Evolutionary conservation across 129 eudicot genomes (phyloP), one percentile per base, ranked within the genome.

Genomic region (Erigeron canadensis): DNA sequence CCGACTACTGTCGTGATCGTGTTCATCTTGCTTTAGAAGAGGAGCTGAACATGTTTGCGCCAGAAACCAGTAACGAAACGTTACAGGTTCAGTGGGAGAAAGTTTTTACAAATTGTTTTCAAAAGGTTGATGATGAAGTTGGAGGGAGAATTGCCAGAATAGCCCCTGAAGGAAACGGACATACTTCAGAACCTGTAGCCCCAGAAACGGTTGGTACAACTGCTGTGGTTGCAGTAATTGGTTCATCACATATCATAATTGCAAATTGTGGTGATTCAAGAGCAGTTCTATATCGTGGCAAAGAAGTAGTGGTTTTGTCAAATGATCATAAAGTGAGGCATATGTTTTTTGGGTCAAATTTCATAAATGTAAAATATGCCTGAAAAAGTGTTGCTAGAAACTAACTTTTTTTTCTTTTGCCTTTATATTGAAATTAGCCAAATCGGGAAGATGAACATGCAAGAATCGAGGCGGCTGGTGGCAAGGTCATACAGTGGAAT

Each of bases 391-490:
- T 5, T 1, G 17, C 22, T 21, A 34, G 7, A 28, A 46, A 60
- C 60, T 11, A 45, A 5, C 2, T 44, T 34, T 57, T n/a, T 34
- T 34, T 57, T n/a, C 18, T 0, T 46, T 76, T 67, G 12, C 59
- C 54, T 69, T 23, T 28, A 1, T 28, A 28, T 22, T 44, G 17
- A 54, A 44, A 50, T 38, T 43, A 91, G 97, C 97, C 97, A 63
- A 81, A 76, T 73, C 77, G 97, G 73, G 95, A 88, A 75, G 97
- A 91, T 82, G 97, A 91, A 79, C 70, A 77, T 72, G 92, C 89
- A 40, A 87, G 95, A 71, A 91, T 91, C 69, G 95, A 85, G 85
- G 92, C 89, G 8, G 83, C 85, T n/a, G 95, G 95, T 44, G 97
- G 97, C 17, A 85, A 84, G 77, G 92, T 91, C 70, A 87, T 91